phyloP scores from a whole-genome alignment of 1,139 yeast species.

The Yamadazyma buinensis region DNA sequence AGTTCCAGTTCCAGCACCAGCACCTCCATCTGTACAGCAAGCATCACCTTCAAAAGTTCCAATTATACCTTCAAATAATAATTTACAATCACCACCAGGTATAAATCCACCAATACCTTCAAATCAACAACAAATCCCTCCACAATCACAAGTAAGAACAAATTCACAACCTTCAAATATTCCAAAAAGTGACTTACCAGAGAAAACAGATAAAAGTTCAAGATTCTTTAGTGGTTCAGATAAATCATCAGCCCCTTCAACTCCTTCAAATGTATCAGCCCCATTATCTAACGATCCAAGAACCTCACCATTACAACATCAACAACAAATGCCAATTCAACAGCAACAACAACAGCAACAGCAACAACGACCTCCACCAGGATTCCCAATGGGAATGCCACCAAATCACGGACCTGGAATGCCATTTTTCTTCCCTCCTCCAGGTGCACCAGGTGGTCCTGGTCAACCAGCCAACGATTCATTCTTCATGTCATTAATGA shows the following conservation, averaged over 20 bases:
- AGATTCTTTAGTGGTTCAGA: slow-evolving; percentile 15
- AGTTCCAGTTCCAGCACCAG: slow-evolving; percentile 4
- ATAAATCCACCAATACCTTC: neutral
- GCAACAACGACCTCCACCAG: slow-evolving; percentile 8
- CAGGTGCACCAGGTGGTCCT: slow-evolving; percentile 6
- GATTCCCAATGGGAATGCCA: slow-evolving; percentile 4
- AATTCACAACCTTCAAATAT: slow-evolving; percentile 4
- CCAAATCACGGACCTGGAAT: slow-evolving; percentile 8
- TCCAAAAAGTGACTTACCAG: neutral
- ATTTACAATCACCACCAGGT: slow-evolving; percentile 6
- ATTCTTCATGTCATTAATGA: slow-evolving; percentile 52
- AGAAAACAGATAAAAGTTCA: slow-evolving; percentile 11
- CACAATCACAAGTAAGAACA: slow-evolving; percentile 4
- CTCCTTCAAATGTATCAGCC: neutral
- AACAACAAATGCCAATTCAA: neutral
- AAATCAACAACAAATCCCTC: neutral
- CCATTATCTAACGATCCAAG: neutral
- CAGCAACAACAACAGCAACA: neutral
- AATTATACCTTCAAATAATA: slow-evolving; percentile 1
- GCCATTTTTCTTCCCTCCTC: slow-evolving; percentile 10
- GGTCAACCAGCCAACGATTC: slow-evolving; percentile 34
- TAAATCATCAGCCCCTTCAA: slow-evolving; percentile 2
- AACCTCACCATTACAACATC: neutral
- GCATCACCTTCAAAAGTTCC: neutral
- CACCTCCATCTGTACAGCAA: neutral